Conservation (phyloP, 164 flowering plant genomes). For the Chimonanthus praecox region DNA sequence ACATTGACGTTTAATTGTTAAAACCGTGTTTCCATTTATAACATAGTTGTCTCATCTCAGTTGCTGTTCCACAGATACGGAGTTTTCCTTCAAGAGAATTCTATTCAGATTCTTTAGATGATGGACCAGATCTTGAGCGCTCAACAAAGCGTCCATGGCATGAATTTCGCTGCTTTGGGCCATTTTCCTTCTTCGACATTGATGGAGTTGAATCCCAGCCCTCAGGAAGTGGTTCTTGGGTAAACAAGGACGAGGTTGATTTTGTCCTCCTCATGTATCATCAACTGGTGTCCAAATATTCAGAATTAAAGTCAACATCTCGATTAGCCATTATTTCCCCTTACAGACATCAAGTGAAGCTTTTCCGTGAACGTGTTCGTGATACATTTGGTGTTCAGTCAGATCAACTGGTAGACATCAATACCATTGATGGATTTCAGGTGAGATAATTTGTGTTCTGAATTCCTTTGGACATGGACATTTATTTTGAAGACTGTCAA, state of each 20-base stretch:
- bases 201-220: constrained; percentile 77
- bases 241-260: constrained; percentile 75
- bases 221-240: constrained; percentile 77
- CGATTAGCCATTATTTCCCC: constrained; percentile 84
- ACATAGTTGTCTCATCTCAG: not conserved
- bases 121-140: constrained; percentile 58
- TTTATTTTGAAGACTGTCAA: not conserved
- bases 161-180: constrained; percentile 76
- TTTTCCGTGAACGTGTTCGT: constrained; percentile 53
- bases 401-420: constrained; percentile 70
- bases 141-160: constrained; percentile 79
- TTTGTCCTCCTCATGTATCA: constrained; percentile 70
- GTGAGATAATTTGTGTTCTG: constrained; percentile 23
- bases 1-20: not conserved
- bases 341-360: constrained; percentile 78
- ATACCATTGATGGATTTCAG: constrained; percentile 95
- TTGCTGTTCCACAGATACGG: constrained; percentile 49
- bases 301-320: constrained; percentile 76
- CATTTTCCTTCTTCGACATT: constrained; percentile 87
- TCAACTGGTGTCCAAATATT: constrained; percentile 53
- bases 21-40: not conserved
- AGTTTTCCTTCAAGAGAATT: constrained; percentile 92
- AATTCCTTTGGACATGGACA: not conserved
- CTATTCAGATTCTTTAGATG: constrained; percentile 67
- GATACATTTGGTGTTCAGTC: constrained; percentile 63